Evolutionary conservation across 495 filamentous ascomycete genomes (phyloP), one percentile per base, ranked within the genome.

Genomic region (Thermothielavioides terrestris): DNA sequence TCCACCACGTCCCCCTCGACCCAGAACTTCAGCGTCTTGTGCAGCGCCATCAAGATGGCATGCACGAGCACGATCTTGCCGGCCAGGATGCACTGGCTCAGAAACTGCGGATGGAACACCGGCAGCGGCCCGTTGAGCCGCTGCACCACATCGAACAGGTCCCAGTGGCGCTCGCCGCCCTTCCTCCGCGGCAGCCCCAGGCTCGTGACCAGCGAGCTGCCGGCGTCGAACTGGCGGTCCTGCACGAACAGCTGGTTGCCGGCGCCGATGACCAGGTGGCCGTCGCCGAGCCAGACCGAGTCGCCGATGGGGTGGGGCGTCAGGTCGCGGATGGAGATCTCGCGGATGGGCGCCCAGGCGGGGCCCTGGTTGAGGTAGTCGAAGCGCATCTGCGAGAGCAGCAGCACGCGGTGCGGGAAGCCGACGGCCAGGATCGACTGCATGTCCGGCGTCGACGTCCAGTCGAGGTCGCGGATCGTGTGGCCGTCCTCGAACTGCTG

Each of bases 221-320:
- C 73, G 18, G 79, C 69, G 48, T 88, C 78, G 34, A 92, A 77
- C 18, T 78, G 72, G 41, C 90, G 80, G 52, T 88, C 87, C 60
- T 86, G 85, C 2, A 95, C 72, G 65, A 94, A 90, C n/a, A 99
- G 68, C 58, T 95, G 91, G 59, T 95, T 95, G 0, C 94, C 92
- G 3, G 88, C 83, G 6, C 88, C 90, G 27, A 99, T 82, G 22
- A 92, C 82, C 6, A 97, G 73, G 55, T 87, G 79, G 6, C 89
- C 90, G 54, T 83, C 81, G 42, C 80, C 81, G 15, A 95, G 71
- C 92, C 92, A 99, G 30, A 83, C 84, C 5, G 89, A 91, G 58
- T 95, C 91, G 4, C 88, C 88, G 49, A 99, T 95, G 1, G 88
- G 89, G 60, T 94, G 87, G 34, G 89, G 88, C 21, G 91, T 94